Evolutionary conservation across 108 stramenopile species (phyloP).

Genomic region (Skeletonema marinoi): DNA sequence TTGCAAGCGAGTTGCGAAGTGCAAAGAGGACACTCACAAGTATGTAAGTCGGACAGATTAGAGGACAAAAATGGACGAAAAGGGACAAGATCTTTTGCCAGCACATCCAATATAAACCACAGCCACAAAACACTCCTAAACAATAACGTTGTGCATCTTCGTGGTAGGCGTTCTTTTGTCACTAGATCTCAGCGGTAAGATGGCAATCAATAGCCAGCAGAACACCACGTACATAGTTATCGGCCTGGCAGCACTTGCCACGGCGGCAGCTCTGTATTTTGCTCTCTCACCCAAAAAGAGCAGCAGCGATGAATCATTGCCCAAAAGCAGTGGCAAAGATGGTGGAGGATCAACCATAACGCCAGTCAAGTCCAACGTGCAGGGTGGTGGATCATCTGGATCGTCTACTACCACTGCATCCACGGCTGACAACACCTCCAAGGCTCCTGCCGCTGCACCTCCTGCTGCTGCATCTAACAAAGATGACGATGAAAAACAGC

Average conservation of each 20-base stretch:
- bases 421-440: conserved; percentile 13
- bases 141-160: too few species aligned
- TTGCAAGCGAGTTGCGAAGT: too few species aligned
- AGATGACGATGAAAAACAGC: conserved; percentile 31
- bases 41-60: too few species aligned
- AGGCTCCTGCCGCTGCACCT: conserved; percentile 1
- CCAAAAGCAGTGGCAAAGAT: neutral
- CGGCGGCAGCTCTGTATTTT: conserved; percentile 36
- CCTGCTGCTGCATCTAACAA: neutral
- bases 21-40: too few species aligned
- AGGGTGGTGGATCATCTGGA: neutral
- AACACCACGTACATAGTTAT: conserved; percentile 32
- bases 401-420: neutral
- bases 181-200: neutral
- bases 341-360: conserved; percentile 19
- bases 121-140: too few species aligned
- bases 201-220: conserved; percentile 10
- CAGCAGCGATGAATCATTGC: neutral
- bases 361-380: conserved; percentile 44
- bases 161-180: neutral
- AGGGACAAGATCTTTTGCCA: too few species aligned
- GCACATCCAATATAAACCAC: too few species aligned
- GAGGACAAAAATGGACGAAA: too few species aligned
- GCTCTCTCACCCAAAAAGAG: conserved; percentile 16
- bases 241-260: conserved; percentile 30